phyloP scores from a whole-genome alignment of 495 filamentous ascomycete species.

The Poronia punctata region DNA sequence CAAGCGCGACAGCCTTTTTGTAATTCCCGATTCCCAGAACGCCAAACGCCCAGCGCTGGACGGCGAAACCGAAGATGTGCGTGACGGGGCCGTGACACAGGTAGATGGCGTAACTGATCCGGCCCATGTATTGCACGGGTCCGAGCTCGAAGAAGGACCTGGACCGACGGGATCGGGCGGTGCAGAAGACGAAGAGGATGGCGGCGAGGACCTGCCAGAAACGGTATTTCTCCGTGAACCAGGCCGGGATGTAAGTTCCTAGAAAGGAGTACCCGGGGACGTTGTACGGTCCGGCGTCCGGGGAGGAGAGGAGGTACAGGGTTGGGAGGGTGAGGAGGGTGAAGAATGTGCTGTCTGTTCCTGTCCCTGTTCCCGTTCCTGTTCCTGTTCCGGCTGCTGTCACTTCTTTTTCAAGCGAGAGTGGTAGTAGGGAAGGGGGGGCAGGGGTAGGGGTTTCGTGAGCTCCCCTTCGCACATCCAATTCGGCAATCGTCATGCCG shows the following conservation, averaged over 20 bases:
- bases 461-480: slow-evolving; percentile 26
- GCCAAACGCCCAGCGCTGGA: slow-evolving; percentile 28
- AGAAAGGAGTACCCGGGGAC: slow-evolving; percentile 36
- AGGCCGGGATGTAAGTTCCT: slow-evolving; percentile 29
- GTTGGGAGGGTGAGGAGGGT: slow-evolving; percentile 21
- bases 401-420: too few relatives aligned
- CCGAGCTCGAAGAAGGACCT: slow-evolving; percentile 28
- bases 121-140: slow-evolving; percentile 40
- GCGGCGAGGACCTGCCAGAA: slow-evolving; percentile 37
- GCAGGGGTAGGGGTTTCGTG: slow-evolving; percentile 21
- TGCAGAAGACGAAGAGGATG: slow-evolving; percentile 32
- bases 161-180: slow-evolving; percentile 28
- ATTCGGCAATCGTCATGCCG: slow-evolving; percentile 36
- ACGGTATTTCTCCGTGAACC: slow-evolving; percentile 36
- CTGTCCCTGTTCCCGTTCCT: slow-evolving; percentile 8
- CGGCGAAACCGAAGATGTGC: slow-evolving; percentile 36
- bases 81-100: slow-evolving; percentile 46
- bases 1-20: slow-evolving; percentile 28
- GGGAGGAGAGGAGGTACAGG: slow-evolving; percentile 37
- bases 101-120: slow-evolving; percentile 46
- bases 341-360: slow-evolving; percentile 15
- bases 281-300: slow-evolving; percentile 28
- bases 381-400: too few relatives aligned
- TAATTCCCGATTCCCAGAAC: slow-evolving; percentile 32
- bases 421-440: slow-evolving; percentile 10